phyloP scores from a whole-genome alignment of 2,329 filamentous ascomycete species.

The Cercospora janseana region DNA sequence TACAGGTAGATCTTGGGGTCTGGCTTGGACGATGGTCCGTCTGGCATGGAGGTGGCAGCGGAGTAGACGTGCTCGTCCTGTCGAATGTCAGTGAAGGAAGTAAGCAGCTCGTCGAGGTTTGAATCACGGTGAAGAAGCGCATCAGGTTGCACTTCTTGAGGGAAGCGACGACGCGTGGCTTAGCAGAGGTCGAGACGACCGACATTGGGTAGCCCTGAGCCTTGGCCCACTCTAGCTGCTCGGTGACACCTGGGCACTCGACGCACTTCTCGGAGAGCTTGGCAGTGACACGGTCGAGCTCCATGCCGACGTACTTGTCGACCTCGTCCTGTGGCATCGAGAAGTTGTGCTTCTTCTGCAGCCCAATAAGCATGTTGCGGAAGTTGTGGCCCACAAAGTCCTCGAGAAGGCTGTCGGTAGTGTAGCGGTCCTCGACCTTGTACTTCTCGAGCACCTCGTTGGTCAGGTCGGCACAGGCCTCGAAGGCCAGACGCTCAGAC shows the following conservation, averaged over 20 bases:
- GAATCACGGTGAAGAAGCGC: slow-evolving; percentile 69
- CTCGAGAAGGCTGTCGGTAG: slow-evolving; percentile 71
- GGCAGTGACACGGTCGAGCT: slow-evolving; percentile 80
- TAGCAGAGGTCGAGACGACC: slow-evolving; percentile 77
- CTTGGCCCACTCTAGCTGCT: slow-evolving; percentile 58
- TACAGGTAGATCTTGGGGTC: slow-evolving; percentile 85
- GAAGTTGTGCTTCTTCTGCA: slow-evolving; percentile 75
- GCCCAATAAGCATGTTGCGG: slow-evolving; percentile 79
- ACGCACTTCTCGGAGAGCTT: slow-evolving; percentile 57
- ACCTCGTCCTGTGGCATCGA: slow-evolving; percentile 65
- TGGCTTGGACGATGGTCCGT: slow-evolving; percentile 81
- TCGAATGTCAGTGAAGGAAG: neutral
- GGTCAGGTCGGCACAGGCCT: slow-evolving; percentile 83
- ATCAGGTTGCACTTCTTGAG: slow-evolving; percentile 76
- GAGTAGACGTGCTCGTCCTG: slow-evolving; percentile 69
- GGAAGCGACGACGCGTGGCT: slow-evolving; percentile 72
- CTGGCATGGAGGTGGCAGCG: slow-evolving; percentile 69
- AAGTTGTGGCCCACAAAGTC: slow-evolving; percentile 95
- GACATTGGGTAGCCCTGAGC: slow-evolving; percentile 65
- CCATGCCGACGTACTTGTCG: slow-evolving; percentile 69
- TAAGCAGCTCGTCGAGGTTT: neutral
- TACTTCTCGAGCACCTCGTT: slow-evolving; percentile 76
- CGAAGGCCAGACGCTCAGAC: slow-evolving; percentile 86
- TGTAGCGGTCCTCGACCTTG: slow-evolving; percentile 67
- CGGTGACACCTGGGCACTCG: slow-evolving; percentile 54